These are phyloP conservation scores for Cryptosporidium meleagridis DNA, from an alignment of 169 alveolate genomes.

Conservation along the genomic window DNA sequence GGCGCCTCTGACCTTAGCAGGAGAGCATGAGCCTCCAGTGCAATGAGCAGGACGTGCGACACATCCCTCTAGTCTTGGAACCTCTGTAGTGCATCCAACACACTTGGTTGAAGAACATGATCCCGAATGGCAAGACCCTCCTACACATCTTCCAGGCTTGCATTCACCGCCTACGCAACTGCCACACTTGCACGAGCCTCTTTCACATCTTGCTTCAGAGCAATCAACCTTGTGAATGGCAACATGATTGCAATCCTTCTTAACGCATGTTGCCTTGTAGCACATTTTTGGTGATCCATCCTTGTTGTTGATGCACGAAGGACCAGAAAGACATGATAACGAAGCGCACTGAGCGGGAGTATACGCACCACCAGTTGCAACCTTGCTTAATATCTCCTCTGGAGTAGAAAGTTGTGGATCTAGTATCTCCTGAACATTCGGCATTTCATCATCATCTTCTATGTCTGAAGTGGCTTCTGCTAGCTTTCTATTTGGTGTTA, in stretches of 20 bases:
- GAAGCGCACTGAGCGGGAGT: slow-evolving; percentile 52
- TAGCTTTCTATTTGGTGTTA: slow-evolving; percentile 15
- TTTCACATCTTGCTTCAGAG: slow-evolving; percentile 20
- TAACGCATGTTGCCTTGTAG: slow-evolving; percentile 42
- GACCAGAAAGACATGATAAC: slow-evolving; percentile 24
- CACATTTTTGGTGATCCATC: slow-evolving; percentile 59
- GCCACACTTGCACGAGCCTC: slow-evolving; percentile 20
- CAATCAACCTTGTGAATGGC: slow-evolving; percentile 27
- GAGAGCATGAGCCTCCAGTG: slow-evolving; percentile 16
- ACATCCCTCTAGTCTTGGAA: slow-evolving; percentile 58
- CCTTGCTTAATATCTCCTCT: slow-evolving; percentile 9
- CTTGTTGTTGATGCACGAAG: slow-evolving; percentile 18
- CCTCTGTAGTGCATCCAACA: slow-evolving; percentile 69
- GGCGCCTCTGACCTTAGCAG: slow-evolving; percentile 53
- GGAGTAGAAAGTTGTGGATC: slow-evolving; percentile 17
- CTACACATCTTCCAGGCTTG: slow-evolving; percentile 23
- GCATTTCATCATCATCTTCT: slow-evolving; percentile 16
- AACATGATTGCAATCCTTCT: slow-evolving; percentile 45
- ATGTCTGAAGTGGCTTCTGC: slow-evolving; percentile 26
- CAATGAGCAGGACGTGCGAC: slow-evolving; percentile 39
- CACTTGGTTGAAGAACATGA: slow-evolving; percentile 45
- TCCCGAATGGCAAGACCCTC: slow-evolving; percentile 56
- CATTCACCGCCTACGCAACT: slow-evolving; percentile 60
- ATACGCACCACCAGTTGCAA: slow-evolving; percentile 9
- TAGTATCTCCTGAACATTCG: background rate